Conservation (phyloP, 2,329 filamentous ascomycete genomes). For the Penicillium sp. region DNA sequence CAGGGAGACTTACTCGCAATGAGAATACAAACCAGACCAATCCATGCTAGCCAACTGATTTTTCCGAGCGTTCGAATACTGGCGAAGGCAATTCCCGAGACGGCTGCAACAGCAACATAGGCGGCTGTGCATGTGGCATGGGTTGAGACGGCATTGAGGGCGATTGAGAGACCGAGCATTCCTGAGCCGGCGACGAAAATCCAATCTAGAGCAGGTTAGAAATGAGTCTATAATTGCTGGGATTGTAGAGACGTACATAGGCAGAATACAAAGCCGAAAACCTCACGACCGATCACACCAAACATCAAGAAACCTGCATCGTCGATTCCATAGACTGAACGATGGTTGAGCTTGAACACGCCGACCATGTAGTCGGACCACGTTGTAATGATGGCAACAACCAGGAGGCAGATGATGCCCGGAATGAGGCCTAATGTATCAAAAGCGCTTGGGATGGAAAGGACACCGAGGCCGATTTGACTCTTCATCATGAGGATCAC, state of each 20-base stretch:
- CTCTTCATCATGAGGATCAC: constrained; percentile 47
- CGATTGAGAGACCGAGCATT: constrained; percentile 43
- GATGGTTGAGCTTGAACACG: constrained; percentile 52
- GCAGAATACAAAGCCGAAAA: constrained; percentile 31
- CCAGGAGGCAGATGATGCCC: constrained; percentile 45
- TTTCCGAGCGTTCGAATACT: constrained; percentile 35
- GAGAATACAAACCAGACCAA: constrained; percentile 20
- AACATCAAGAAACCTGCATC: constrained; percentile 55
- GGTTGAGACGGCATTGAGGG: constrained; percentile 37
- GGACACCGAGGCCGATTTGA: constrained; percentile 47
- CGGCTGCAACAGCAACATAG: constrained; percentile 21
- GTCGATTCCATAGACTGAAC: constrained; percentile 57
- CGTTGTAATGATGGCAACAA: constrained; percentile 44
- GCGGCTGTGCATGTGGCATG: constrained; percentile 31
- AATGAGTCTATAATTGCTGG: too few relatives aligned
- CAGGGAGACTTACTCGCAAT: constrained; percentile 15
- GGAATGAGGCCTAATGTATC: constrained; percentile 49
- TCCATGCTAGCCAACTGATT: constrained; percentile 35
- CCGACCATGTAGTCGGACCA: constrained; percentile 51
- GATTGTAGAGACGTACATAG: constrained; percentile 1
- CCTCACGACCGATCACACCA: constrained; percentile 50
- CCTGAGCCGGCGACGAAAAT: constrained; percentile 41
- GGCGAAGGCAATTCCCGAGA: constrained; percentile 19
- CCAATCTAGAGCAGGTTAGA: constrained; percentile 19
- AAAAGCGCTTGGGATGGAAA: constrained; percentile 49